These are phyloP conservation scores for Paramecium bursaria DNA, from an alignment of 73 alveolate genomes.

Conservation along the genomic window DNA sequence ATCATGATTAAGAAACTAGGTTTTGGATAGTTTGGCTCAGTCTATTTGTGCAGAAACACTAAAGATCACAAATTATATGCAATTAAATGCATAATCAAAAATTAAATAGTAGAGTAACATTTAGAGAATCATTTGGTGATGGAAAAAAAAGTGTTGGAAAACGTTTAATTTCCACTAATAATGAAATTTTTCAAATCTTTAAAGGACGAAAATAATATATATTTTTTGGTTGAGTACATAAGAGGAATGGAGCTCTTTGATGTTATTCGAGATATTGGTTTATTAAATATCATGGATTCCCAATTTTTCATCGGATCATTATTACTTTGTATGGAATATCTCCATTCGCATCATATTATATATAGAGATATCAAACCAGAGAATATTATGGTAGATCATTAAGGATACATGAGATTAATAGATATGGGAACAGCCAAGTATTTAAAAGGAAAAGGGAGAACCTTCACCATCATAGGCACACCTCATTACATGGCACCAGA, in stretches of 20 bases:
- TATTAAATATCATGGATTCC: constrained; percentile 76
- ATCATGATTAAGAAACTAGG: constrained; percentile 65
- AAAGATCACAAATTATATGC: constrained; percentile 70
- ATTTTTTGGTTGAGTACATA: constrained; percentile 78
- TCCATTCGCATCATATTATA: constrained; percentile 75
- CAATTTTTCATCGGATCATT: constrained; percentile 74
- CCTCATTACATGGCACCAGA: constrained; percentile 88
- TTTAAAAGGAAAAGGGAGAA: constrained; percentile 75
- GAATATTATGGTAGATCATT: constrained; percentile 76
- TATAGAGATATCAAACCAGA: constrained; percentile 83
- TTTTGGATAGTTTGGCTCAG: constrained; percentile 76
- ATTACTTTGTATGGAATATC: constrained; percentile 75
- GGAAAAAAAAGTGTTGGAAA: constrained; percentile 77
- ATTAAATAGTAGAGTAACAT: constrained; percentile 68
- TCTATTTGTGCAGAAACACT: constrained; percentile 61
- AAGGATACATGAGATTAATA: constrained; percentile 77
- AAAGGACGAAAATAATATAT: constrained; percentile 74
- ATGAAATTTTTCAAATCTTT: constrained; percentile 79
- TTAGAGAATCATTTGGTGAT: constrained; percentile 58
- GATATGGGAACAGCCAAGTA: constrained; percentile 82
- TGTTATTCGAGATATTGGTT: constrained; percentile 82
- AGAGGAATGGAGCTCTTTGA: constrained; percentile 83
- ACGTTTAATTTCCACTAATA: constrained; percentile 75
- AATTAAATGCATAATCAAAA: constrained; percentile 71
- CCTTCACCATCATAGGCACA: constrained; percentile 81